Base-by-base conservation (phyloP, 768 basidiomycete species). In the Hypholoma sublateritium region DNA sequence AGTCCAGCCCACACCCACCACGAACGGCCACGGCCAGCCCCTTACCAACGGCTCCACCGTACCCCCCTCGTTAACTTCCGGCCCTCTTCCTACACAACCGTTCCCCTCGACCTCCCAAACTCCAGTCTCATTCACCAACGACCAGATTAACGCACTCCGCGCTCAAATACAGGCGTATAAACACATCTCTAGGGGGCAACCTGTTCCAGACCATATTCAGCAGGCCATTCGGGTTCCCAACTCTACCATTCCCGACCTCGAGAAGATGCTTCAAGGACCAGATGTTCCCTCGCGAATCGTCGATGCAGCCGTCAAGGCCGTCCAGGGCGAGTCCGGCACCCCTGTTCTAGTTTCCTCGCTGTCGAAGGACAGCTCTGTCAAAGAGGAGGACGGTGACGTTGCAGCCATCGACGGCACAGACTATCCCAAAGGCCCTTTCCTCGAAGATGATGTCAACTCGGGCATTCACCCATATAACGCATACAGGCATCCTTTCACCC, bases 391-490 rank as follows among this genome's bases (percentile, higher is more conserved):
- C 36, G 67, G 77, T 11, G 71, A 77, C 12, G 60, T 69, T 1
- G 59, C 73, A 6, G 68, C 78, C 35, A 71, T 83, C 5, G 80
- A 86, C 53, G 73, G 81, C 8, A 74, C 80, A 2, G 84, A 89
- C 59, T 67, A 87, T 45, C 87, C 91, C 22, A 88, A 88, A 60
- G 88, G 86, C 0, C 84, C 85, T 5, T 87, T 85, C 72, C 76
- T 91, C 28, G 93, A 96, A 59, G 89, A 90, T 67, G 85, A 95
- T 68, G 75, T 82, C 51, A 78, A 83, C 56, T 94, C 93, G 0
- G 83, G 85, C 39, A 87, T 95, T 57, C 94, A 95, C 65, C 95
- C 95, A 2, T 95, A 95, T 77, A 96, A 96, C 69, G 88, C 95
- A 17, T 95, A 85, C 68, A 80, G 83, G 25, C 85, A 94, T 64